Base-by-base conservation (phyloP, 306 rosid genomes). In the Lithocarpus polystachyus region DNA sequence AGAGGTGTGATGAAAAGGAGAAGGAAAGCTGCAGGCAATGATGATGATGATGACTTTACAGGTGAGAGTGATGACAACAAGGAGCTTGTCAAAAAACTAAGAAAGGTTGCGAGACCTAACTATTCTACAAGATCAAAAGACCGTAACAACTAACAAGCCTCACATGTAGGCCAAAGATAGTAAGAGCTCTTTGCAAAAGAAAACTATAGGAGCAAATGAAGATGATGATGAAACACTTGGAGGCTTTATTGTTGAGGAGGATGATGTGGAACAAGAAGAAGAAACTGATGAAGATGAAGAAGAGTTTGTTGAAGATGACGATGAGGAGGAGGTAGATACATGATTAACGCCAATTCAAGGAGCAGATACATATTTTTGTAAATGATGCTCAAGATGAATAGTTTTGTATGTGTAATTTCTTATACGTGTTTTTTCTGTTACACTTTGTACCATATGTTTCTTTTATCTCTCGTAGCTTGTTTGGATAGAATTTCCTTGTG, bases 211-310 rank as follows among this genome's bases (percentile, higher is more conserved):
- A 48, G 85, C 52, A 43, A 71, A 70, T 45, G 60, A 61, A 29
- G 81, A 80, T 75, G 60, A 76, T 14, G 90, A 84, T 13, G 93
- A 87, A 82, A 88, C 89, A 43, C 89, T 92, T 0, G 92, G 94
- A 71, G 91, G 94, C 61, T 92, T 92, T 87, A 85, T 92, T 81
- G 94, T 84, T 80, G 85, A 81, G 10, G 91, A 89, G 79, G 89
- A 85, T 28, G 92, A 78, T 5, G 80, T 71, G 75, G 88, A 75
- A 20, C 73, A 64, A 31, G 89, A 82, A 31, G 89, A 86, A 33
- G 86, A 83, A 4, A 81, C 61, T 0, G 84, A 87, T 12, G 86
- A 80, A 9, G 83, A 82, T 9, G 79, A 75, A 20, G 72, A 71
- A 15, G 65, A 55, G 33, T 72, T 72, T 10, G 24, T 82, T 77